These are phyloP conservation scores for Iberis amara DNA, from an alignment of 441 rosid species.

Conservation along the genomic window DNA sequence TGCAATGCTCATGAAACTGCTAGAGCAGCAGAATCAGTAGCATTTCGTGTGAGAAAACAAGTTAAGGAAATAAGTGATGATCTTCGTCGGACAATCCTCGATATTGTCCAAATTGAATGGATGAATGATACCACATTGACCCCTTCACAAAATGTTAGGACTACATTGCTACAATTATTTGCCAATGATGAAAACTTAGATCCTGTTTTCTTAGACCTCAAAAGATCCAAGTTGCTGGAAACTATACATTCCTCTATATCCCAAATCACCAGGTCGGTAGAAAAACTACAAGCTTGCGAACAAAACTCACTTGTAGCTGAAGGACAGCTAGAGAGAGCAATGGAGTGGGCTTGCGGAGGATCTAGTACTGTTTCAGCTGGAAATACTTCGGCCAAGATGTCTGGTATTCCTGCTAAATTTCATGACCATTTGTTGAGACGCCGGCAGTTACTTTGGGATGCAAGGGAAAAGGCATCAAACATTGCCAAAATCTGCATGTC, in stretches of 20 bases:
- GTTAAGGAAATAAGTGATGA: conserved; percentile 69
- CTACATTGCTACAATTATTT: conserved; percentile 56
- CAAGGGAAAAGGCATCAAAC: conserved; percentile 81
- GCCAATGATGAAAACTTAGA: conserved; percentile 47
- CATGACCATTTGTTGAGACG: conserved; percentile 82
- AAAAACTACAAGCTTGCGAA: conserved; percentile 75
- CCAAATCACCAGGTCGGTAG: conserved; percentile 65
- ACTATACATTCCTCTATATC: conserved; percentile 56
- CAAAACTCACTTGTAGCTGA: conserved; percentile 68
- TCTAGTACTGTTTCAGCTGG: conserved; percentile 55
- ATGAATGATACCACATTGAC: conserved; percentile 58
- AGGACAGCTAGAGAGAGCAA: conserved; percentile 96
- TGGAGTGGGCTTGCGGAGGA: conserved; percentile 99
- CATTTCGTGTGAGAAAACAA: conserved; percentile 68
- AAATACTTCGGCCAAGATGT: conserved; percentile 52
- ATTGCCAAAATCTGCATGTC: conserved; percentile 74
- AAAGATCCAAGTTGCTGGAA: conserved; percentile 71
- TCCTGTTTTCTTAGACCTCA: conserved; percentile 57
- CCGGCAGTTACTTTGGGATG: conserved; percentile 64
- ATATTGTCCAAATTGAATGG: conserved; percentile 95
- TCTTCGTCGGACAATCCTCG: conserved; percentile 66
- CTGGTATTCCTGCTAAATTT: conserved; percentile 86
- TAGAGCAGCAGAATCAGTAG: conserved; percentile 80
- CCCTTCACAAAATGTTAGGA: conserved; percentile 60
- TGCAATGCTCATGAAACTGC: conserved; percentile 89